Percentiles rank a stretch among this genome's conserved stretches.
phyloP scores from a whole-genome alignment of 2,329 filamentous ascomycete species.

The Talaromyces atroroseus region DNA sequence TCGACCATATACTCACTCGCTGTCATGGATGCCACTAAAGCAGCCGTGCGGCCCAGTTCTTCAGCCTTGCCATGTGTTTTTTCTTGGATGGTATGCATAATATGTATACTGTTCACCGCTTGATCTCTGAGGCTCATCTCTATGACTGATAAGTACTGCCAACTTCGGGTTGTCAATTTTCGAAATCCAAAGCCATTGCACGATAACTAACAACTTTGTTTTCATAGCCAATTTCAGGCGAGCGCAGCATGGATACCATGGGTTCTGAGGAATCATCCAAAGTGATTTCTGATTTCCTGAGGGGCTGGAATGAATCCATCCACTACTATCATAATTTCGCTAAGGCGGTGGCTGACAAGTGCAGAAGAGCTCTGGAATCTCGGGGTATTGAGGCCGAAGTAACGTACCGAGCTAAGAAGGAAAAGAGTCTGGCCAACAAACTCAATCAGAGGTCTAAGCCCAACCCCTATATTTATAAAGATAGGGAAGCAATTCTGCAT shows the following conservation, averaged over 20 bases:
- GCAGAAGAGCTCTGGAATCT: not conserved
- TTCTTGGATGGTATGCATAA: not conserved
- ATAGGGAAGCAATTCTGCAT: slow-evolving; percentile 10
- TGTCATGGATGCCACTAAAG: not conserved
- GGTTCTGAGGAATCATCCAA: not conserved
- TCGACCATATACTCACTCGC: not conserved
- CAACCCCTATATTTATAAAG: not conserved
- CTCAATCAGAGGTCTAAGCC: not conserved
- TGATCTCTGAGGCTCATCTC: not conserved
- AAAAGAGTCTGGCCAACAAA: not conserved
- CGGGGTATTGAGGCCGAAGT: not conserved
- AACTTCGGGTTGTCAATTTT: not conserved
- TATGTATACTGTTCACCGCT: not conserved
- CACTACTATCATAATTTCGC: not conserved
- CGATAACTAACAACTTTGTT: not conserved
- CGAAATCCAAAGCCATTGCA: not conserved
- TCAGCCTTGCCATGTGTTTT: not conserved
- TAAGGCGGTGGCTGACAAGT: not conserved
- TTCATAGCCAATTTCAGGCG: not conserved
- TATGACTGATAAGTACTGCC: not conserved
- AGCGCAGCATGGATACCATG: not conserved
- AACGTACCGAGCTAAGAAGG: not conserved
- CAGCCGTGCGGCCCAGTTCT: not conserved
- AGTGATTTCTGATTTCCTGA: not conserved
- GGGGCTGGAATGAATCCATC: not conserved